A percentile compares a stretch with the other conserved stretches of the same genome.
These are phyloP conservation scores for Chlamydomonas asymmetrica DNA, from an alignment of 139 green algal species.

Conservation along the genomic window DNA sequence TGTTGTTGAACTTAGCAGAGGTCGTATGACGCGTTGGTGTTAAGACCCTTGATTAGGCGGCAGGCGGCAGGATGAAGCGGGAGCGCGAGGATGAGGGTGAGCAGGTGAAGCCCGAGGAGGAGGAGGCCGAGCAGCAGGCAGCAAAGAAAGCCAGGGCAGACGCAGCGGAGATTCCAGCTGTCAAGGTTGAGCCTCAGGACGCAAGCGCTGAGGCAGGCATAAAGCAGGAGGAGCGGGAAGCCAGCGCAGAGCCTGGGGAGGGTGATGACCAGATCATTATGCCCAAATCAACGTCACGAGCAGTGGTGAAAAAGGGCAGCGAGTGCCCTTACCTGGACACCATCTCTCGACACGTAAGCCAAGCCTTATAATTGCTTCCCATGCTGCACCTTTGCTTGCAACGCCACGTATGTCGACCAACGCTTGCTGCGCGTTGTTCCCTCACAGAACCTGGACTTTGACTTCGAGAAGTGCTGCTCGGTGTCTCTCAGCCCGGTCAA, in stretches of 20 bases:
- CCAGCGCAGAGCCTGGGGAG: background rate
- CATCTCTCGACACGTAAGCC: slow-evolving; percentile 77
- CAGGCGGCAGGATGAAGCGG: no score
- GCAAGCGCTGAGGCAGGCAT: background rate
- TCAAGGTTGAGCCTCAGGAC: background rate
- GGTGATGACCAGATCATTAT: slow-evolving; percentile 41
- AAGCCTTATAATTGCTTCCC: no score
- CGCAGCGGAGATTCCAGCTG: slow-evolving; percentile 1
- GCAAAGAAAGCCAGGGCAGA: background rate
- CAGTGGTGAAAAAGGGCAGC: slow-evolving; percentile 56
- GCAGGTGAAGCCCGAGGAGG: background rate
- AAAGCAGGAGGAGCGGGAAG: slow-evolving; percentile 8
- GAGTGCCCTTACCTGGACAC: slow-evolving; percentile 99
- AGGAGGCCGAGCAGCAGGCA: background rate
- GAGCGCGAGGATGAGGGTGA: slow-evolving; percentile 9
- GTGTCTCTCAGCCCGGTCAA: slow-evolving; percentile 91
- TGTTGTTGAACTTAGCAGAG: no score
- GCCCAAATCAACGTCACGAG: slow-evolving; percentile 43
- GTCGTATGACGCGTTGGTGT: no score
- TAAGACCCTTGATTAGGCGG: no score
- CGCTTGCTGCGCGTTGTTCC: background rate
- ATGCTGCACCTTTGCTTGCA: background rate
- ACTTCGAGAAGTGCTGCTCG: slow-evolving; percentile 98
- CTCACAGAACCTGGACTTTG: slow-evolving; percentile 93
- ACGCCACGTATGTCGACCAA: background rate